phyloP scores from a whole-genome alignment of 1,284 basidiomycete genomes.

The Laetiporus sulphureus region DNA sequence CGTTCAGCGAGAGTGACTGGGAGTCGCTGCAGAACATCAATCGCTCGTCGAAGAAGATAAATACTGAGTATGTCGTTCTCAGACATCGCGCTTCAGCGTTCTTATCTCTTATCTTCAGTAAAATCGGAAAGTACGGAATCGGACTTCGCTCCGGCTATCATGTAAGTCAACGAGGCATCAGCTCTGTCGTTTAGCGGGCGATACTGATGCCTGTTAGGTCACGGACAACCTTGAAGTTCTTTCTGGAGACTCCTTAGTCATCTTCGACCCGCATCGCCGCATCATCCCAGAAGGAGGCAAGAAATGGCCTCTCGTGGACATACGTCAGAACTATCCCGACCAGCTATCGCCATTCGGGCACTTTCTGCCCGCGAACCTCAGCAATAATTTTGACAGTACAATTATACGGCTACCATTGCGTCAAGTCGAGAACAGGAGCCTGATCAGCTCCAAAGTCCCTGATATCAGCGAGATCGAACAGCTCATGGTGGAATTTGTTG shows the following conservation, averaged over 20 bases:
- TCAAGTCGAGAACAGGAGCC: conserved; percentile 15
- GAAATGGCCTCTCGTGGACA: conserved; percentile 21
- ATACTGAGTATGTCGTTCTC: conserved; percentile 31
- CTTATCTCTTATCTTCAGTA: conserved; percentile 24
- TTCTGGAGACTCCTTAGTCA: conserved; percentile 32
- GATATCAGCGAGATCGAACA: conserved; percentile 25
- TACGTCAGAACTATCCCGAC: conserved; percentile 31
- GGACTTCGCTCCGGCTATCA: conserved; percentile 46
- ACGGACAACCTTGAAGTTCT: conserved; percentile 46
- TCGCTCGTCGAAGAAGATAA: conserved; percentile 38
- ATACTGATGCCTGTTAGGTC: conserved; percentile 24
- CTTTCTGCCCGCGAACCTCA: conserved; percentile 26
- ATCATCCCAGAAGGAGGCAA: conserved; percentile 27
- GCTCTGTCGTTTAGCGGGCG: not conserved
- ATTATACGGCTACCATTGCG: conserved; percentile 42
- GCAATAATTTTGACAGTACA: conserved; percentile 29
- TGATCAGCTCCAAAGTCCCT: conserved; percentile 31
- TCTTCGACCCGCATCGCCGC: conserved; percentile 38
- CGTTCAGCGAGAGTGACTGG: conserved; percentile 38
- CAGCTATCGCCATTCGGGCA: conserved; percentile 28
- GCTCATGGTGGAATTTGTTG: conserved; percentile 34
- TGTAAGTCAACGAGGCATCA: conserved; percentile 29
- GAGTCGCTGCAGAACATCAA: conserved; percentile 35
- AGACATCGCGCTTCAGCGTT: not conserved
- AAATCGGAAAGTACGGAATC: conserved; percentile 48